Conservation (phyloP, 1,284 basidiomycete species). For the Pseudozyma pruni region DNA sequence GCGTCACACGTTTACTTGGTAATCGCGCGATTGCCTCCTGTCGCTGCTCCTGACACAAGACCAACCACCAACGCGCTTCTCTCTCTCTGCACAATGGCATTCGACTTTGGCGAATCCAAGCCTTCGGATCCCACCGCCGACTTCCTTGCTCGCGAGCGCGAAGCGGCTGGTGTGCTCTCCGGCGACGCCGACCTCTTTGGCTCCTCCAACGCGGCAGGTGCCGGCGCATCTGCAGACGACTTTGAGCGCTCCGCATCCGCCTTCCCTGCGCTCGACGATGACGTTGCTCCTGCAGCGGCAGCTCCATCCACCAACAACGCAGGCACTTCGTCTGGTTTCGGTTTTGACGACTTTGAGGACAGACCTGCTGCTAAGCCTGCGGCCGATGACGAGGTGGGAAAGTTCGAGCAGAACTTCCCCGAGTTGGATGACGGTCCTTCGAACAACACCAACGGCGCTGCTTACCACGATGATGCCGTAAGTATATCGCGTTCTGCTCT, state of each 20-base stretch:
- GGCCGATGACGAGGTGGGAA: conserved; percentile 79
- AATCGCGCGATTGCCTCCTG: too few relatives aligned
- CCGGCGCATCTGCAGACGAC: conserved; percentile 46
- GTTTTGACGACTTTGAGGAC: conserved; percentile 43
- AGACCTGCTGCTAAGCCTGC: conserved; percentile 25
- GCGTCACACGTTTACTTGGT: too few relatives aligned
- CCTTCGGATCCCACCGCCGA: conserved; percentile 65
- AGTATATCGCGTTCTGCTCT: conserved; percentile 1
- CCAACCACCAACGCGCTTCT: not conserved
- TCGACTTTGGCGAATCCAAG: conserved; percentile 55
- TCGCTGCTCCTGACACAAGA: not conserved
- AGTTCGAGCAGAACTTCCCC: conserved; percentile 91
- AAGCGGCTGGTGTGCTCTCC: conserved; percentile 60
- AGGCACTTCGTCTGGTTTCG: conserved; percentile 18
- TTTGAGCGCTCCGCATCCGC: conserved; percentile 73
- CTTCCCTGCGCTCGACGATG: conserved; percentile 70
- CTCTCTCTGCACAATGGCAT: conserved; percentile 41
- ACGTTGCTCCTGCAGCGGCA: conserved; percentile 54
- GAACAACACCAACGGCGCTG: conserved; percentile 22
- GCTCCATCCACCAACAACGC: conserved; percentile 12
- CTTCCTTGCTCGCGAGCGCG: conserved; percentile 64
- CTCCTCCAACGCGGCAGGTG: conserved; percentile 37
- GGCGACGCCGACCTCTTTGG: conserved; percentile 64
- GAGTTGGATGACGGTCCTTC: conserved; percentile 74
- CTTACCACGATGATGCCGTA: conserved; percentile 30